A percentile compares a stretch with the other conserved stretches of the same genome.
Evolutionary conservation across 78 protist species (phyloP).

Genomic region (Cyanophora paradoxa): DNA sequence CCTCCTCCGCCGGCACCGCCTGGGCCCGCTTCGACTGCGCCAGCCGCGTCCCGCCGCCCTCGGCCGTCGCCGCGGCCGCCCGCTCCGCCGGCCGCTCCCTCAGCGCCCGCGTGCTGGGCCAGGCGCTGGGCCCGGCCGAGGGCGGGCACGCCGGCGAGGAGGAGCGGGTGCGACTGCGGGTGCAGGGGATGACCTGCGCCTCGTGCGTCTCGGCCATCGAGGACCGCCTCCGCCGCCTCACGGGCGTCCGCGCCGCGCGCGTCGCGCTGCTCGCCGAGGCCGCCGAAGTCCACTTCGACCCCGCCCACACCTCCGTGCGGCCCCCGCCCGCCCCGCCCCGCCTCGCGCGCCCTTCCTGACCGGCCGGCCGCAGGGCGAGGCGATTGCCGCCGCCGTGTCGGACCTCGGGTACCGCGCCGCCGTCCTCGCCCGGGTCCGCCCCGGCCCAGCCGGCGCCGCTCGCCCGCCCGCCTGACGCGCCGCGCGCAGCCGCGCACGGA

Average conservation of each 20-base stretch:
- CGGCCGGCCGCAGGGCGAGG: neutral
- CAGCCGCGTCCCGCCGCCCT: too few species aligned
- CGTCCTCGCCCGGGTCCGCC: too few species aligned
- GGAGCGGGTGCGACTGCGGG: neutral
- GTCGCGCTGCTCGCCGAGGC: slow-evolving; percentile 9
- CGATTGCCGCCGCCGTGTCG: neutral
- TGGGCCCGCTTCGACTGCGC: too few species aligned
- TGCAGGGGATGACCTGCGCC: slow-evolving; percentile 55
- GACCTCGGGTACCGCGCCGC: slow-evolving; percentile 20
- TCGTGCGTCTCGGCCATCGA: slow-evolving; percentile 46
- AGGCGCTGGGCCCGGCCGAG: too few species aligned
- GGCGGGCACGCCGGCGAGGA: too few species aligned
- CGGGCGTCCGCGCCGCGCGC: slow-evolving; percentile 15
- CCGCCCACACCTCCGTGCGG: neutral
- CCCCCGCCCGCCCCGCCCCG: neutral
- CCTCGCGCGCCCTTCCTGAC: neutral
- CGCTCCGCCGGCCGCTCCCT: too few species aligned
- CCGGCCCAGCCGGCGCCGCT: too few species aligned
- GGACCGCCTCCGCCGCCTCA: neutral
- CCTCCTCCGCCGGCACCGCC: too few species aligned
- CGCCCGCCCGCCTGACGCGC: too few species aligned
- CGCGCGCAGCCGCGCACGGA: too few species aligned
- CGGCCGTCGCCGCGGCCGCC: too few species aligned
- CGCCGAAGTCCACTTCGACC: neutral
- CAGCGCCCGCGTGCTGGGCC: too few species aligned